These are phyloP conservation scores for Zygnema circumcarinatum DNA, from an alignment of 139 green algal species.

Conservation along the genomic window DNA sequence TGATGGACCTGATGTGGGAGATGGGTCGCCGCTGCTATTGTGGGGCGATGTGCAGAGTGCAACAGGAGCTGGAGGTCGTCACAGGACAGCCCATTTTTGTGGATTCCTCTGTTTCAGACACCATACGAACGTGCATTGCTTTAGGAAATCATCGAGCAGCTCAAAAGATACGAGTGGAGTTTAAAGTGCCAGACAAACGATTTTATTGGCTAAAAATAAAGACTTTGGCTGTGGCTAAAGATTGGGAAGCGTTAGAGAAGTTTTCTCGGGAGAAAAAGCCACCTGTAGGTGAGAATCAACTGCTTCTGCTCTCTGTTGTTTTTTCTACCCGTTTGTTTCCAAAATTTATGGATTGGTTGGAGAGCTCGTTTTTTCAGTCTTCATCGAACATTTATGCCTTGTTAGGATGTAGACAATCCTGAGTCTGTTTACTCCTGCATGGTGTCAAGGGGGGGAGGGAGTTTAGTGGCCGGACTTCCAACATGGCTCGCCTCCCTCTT, in stretches of 20 bases:
- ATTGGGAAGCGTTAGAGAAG: slow-evolving; percentile 58
- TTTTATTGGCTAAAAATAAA: slow-evolving; percentile 59
- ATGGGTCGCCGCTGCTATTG: no score
- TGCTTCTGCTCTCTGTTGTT: slow-evolving; percentile 26
- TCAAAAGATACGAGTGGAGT: slow-evolving; percentile 44
- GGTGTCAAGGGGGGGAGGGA: no score
- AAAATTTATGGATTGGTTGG: slow-evolving; percentile 6
- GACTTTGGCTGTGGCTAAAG: slow-evolving; percentile 19
- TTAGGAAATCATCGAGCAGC: slow-evolving; percentile 50
- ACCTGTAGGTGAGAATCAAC: slow-evolving; percentile 28
- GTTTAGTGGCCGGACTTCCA: no score
- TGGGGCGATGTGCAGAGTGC: slow-evolving; percentile 38
- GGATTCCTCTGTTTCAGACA: slow-evolving; percentile 47
- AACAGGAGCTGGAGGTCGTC: slow-evolving; percentile 47
- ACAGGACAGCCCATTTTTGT: slow-evolving; percentile 51
- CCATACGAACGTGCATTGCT: slow-evolving; percentile 37
- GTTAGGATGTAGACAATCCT: no score
- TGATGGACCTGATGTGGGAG: no score
- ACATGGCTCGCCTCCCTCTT: no score
- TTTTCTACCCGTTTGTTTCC: no score
- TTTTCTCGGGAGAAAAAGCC: slow-evolving; percentile 56
- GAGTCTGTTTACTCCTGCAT: no score
- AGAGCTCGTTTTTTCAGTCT: no score
- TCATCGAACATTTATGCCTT: no score
- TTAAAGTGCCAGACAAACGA: slow-evolving; percentile 46